Base-by-base conservation (phyloP, 2,329 filamentous ascomycete genomes). In the Sporothrix mexicana region DNA sequence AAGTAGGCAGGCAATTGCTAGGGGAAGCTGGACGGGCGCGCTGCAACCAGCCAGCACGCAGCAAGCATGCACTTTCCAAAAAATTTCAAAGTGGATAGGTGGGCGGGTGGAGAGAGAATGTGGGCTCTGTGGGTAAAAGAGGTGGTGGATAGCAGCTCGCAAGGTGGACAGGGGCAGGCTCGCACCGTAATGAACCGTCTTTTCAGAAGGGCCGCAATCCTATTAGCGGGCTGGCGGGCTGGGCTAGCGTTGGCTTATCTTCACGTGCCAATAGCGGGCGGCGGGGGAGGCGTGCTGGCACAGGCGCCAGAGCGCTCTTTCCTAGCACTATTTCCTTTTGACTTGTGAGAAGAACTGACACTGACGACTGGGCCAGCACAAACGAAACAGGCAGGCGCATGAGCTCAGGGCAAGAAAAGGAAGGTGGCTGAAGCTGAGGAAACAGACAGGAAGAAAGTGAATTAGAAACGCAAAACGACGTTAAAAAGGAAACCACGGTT, bases 231-330 rank as follows among this genome's bases (percentile, higher is more conserved):
- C 59, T 43, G 69, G 69, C 15, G 57, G 59, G 59, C 36, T 64
- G 41, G 36, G 47, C 59, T 67, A 61, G 69, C 17, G 57, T 30
- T 62, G 43, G 30, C 30, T 57, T 71, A 67, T 71, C 70, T 71
- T 71, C 70, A 71, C 70, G 70, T 71, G 70, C 69, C 9, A 71
- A 57, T 62, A 57, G 49, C 17, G 30, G 30, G 47, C 69, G 41
- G 69, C 69, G 57, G 57, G 69, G 69, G 45, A 13, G 43, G 51
- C 49, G 20, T 70, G 30, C 30, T 17, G 41, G n/a, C 15, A n/a
- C 17, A 36, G 30, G 30, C 30, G 30, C 7, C 30, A 36, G 30
- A 7, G 30, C 30, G 30, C 30, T 36, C 30, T 5, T 36, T 36
- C n/a, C n/a, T n/a, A 7, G 30, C 30, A 7, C 30, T 36, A 4